phyloP scores from a whole-genome alignment of 1,284 basidiomycete species.

The Microbotryum violaceum region DNA sequence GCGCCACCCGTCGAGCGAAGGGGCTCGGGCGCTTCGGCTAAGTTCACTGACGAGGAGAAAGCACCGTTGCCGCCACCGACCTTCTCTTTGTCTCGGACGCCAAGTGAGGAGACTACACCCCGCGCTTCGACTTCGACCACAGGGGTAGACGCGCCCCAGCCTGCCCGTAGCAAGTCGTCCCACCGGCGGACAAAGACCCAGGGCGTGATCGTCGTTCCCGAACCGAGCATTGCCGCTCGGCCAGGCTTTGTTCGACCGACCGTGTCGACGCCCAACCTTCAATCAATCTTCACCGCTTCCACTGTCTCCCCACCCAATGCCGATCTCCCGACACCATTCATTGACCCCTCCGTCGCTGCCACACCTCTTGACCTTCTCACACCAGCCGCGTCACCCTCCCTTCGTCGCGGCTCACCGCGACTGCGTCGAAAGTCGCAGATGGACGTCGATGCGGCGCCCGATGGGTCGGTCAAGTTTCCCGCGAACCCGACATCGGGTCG shows the following conservation, averaged over 20 bases:
- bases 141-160: too few relatives aligned
- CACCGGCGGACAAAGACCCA: slow-evolving; percentile 18
- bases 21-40: background rate
- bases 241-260: slow-evolving; percentile 44
- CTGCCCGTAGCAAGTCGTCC: background rate
- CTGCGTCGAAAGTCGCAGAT: slow-evolving; percentile 2
- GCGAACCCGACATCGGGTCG: slow-evolving; percentile 56
- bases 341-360: slow-evolving; percentile 3
- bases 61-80: too few relatives aligned
- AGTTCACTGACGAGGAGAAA: slow-evolving; percentile 8
- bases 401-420: slow-evolving; percentile 7
- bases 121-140: slow-evolving; percentile 28
- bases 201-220: background rate
- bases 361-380: background rate
- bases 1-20: background rate
- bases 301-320: slow-evolving; percentile 36
- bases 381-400: background rate
- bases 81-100: too few relatives aligned
- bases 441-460: background rate
- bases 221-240: slow-evolving; percentile 3
- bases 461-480: slow-evolving; percentile 12
- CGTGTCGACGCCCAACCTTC: slow-evolving; percentile 59
- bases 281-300: slow-evolving; percentile 33
- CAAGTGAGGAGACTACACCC: slow-evolving; percentile 45
- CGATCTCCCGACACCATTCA: slow-evolving; percentile 4